A percentile compares a stretch with the other conserved stretches of the same genome.
Evolutionary conservation across 805 yeast species (phyloP).

Genomic region (Metschnikowia picachoensis): DNA sequence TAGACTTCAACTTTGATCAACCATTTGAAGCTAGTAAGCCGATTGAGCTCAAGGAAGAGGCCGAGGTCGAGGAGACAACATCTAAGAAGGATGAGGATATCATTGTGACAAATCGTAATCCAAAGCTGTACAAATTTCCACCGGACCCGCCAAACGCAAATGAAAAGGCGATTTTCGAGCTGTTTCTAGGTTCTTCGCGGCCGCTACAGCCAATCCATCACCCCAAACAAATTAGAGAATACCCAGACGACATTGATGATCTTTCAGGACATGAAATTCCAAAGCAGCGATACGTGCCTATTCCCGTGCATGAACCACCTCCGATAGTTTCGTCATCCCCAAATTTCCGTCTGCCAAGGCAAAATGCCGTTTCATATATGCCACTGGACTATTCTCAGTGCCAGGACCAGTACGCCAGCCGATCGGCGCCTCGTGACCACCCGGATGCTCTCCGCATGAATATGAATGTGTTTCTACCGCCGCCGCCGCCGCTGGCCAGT

Average conservation of each 20-base stretch:
- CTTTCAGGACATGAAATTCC: constrained; percentile 17
- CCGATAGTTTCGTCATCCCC: not conserved
- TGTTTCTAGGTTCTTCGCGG: constrained; percentile 1
- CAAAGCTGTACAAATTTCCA: constrained; percentile 57
- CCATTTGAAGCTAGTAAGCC: constrained; percentile 20
- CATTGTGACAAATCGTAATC: constrained; percentile 43
- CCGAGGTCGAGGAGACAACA: constrained; percentile 17
- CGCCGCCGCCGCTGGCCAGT: constrained; percentile 31
- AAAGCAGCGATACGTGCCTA: constrained; percentile 33
- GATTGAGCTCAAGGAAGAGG: constrained; percentile 27
- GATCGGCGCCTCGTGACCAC: not conserved
- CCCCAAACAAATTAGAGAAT: constrained; percentile 11
- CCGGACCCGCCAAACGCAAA: constrained; percentile 31
- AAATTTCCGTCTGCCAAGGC: not conserved
- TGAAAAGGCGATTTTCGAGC: constrained; percentile 6
- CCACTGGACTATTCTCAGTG: not conserved
- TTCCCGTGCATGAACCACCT: constrained; percentile 38
- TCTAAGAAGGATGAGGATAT: constrained; percentile 34
- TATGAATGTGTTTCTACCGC: constrained; percentile 33
- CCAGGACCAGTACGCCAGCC: not conserved
- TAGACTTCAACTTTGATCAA: constrained; percentile 19
- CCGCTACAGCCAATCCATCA: constrained; percentile 15
- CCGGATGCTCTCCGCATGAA: constrained; percentile 12
- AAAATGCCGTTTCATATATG: not conserved
- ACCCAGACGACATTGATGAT: constrained; percentile 35